A percentile compares a stretch with the other conserved stretches of the same genome.
These are phyloP conservation scores for Scutellaria barbata DNA, from an alignment of 257 asterid species.

Conservation along the genomic window DNA sequence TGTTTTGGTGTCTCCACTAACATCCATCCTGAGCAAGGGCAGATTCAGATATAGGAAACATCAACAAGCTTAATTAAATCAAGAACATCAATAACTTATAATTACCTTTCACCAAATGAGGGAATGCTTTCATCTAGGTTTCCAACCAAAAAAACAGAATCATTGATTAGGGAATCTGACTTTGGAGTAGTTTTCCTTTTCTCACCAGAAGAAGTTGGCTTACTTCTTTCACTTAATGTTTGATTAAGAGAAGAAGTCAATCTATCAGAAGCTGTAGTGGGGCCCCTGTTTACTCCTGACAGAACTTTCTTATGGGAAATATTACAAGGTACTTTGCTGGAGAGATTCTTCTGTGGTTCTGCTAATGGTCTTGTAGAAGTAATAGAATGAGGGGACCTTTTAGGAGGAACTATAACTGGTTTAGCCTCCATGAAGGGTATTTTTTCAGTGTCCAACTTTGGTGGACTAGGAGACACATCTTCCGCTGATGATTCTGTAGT, in stretches of 20 bases:
- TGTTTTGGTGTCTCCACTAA: conserved; percentile 49
- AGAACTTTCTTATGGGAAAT: conserved; percentile 53
- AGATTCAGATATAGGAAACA: conserved; percentile 40
- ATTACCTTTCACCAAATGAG: conserved; percentile 67
- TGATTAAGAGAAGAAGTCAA: conserved; percentile 48
- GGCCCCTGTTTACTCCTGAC: conserved; percentile 39
- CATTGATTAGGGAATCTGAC: conserved; percentile 45
- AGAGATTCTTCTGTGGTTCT: conserved; percentile 55
- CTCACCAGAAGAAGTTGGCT: conserved; percentile 56
- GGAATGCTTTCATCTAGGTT: conserved; percentile 43
- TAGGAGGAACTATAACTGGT: conserved; percentile 57
- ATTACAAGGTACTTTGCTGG: conserved; percentile 47
- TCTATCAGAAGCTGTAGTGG: conserved; percentile 44
- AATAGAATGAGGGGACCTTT: conserved; percentile 51
- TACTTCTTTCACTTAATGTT: conserved; percentile 54
- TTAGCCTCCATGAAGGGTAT: conserved; percentile 47
- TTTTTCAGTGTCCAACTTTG: conserved; percentile 49
- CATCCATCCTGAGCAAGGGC: conserved; percentile 59
- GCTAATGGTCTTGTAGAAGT: conserved; percentile 43
- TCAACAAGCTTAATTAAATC: conserved; percentile 30
- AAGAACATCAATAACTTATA: conserved; percentile 15
- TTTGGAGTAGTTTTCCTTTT: conserved; percentile 56
- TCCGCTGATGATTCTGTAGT: conserved; percentile 45
- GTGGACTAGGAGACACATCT: conserved; percentile 43
- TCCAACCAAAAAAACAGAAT: conserved; percentile 52